Conservation (phyloP, 495 filamentous ascomycete genomes). For the Lineolata rhizophorae region DNA sequence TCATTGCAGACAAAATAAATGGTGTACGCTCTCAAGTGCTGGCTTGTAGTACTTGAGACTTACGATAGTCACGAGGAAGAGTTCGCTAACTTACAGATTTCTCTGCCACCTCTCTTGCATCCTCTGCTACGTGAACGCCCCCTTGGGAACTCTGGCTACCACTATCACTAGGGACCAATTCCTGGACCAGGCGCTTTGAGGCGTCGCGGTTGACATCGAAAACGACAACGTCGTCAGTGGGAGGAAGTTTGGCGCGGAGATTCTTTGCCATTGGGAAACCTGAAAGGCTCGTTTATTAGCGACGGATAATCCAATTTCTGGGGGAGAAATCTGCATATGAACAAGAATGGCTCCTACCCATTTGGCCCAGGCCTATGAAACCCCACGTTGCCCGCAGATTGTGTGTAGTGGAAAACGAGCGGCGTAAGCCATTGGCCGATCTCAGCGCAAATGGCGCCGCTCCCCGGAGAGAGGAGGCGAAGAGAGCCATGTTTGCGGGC, state of each 20-base stretch:
- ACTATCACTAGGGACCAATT: too few species aligned
- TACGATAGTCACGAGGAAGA: neutral
- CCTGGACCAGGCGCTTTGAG: slow-evolving; percentile 17
- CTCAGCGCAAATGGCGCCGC: too few species aligned
- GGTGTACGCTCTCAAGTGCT: too few species aligned
- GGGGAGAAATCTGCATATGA: neutral
- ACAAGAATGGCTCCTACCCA: slow-evolving; percentile 13
- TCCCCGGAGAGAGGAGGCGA: too few species aligned
- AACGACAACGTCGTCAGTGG: slow-evolving; percentile 20
- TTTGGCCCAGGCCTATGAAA: slow-evolving; percentile 22
- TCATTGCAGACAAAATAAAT: too few species aligned
- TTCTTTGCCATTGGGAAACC: slow-evolving; percentile 31
- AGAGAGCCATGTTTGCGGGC: too few species aligned
- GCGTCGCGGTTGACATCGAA: slow-evolving; percentile 24
- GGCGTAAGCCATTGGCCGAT: too few species aligned
- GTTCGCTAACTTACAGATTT: slow-evolving; percentile 18
- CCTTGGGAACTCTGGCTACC: too few species aligned
- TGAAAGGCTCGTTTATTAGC: slow-evolving; percentile 9
- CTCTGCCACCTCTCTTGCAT: slow-evolving; percentile 22
- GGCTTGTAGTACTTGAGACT: too few species aligned
- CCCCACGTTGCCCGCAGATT: slow-evolving; percentile 15
- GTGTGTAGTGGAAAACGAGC: slow-evolving; percentile 11
- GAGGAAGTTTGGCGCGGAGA: slow-evolving; percentile 20
- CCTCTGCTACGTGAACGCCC: slow-evolving; percentile 15
- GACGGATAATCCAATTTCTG: slow-evolving; percentile 2